A percentile compares a stretch with the other conserved stretches of the same genome.
These are phyloP conservation scores for Xylariaceae sp. DNA, from an alignment of 2,329 filamentous ascomycete species.

Conservation along the genomic window DNA sequence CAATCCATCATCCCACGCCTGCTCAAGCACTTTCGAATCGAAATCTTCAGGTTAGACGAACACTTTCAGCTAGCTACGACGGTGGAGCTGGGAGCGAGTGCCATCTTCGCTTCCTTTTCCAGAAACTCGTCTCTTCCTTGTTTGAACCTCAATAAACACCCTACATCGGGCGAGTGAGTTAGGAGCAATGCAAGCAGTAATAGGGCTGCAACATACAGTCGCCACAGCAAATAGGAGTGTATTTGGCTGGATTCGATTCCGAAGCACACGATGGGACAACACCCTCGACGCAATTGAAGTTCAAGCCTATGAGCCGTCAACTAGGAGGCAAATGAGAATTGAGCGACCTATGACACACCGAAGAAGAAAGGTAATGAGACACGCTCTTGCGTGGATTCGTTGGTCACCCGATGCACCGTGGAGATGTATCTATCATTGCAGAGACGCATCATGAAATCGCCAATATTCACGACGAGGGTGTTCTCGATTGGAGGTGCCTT, in stretches of 20 bases:
- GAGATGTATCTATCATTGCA: constrained; percentile 48
- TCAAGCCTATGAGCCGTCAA: constrained; percentile 36
- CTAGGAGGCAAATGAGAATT: neutral
- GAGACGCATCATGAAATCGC: constrained; percentile 48
- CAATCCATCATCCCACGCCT: too few relatives aligned
- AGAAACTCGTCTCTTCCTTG: constrained; percentile 26
- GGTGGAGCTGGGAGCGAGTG: constrained; percentile 24
- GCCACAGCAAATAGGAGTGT: constrained; percentile 49
- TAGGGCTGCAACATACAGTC: constrained; percentile 32
- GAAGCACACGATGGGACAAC: constrained; percentile 46
- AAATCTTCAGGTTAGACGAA: too few relatives aligned
- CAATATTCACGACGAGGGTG: constrained; percentile 50
- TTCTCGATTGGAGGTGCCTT: constrained; percentile 40
- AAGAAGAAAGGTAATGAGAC: constrained; percentile 57
- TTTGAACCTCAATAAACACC: constrained; percentile 33
- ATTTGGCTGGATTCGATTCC: constrained; percentile 43
- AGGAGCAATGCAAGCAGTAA: neutral
- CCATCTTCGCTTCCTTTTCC: constrained; percentile 21
- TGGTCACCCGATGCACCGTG: constrained; percentile 49
- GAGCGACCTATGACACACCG: constrained; percentile 27
- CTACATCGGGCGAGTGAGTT: constrained; percentile 13
- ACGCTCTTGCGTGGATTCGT: constrained; percentile 37
- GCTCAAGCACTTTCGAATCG: too few relatives aligned
- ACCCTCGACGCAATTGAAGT: constrained; percentile 47
- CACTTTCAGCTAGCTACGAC: constrained; percentile 4